Conservation (phyloP, 768 basidiomycete genomes). For the Mycena venus region DNA sequence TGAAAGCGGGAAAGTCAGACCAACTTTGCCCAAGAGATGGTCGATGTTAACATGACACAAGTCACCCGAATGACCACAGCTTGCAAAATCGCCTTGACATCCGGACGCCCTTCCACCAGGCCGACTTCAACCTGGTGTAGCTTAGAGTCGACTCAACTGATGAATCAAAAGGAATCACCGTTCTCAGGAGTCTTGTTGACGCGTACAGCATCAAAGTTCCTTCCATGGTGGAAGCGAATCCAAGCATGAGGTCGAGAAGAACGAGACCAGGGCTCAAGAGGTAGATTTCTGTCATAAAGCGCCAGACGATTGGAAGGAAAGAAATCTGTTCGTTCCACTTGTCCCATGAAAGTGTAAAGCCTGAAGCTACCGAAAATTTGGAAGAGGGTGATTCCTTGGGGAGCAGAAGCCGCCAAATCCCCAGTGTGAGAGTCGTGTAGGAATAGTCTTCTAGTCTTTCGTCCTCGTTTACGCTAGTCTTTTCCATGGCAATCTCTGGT, state of each 20-base stretch:
- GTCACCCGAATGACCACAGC: too few relatives aligned
- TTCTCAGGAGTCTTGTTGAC: background rate
- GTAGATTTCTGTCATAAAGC: slow-evolving; percentile 11
- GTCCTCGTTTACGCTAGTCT: too few relatives aligned
- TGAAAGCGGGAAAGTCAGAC: too few relatives aligned
- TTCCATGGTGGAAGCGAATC: background rate
- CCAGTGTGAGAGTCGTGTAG: background rate
- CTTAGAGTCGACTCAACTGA: too few relatives aligned
- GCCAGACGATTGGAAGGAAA: background rate
- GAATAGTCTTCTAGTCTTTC: slow-evolving; percentile 6
- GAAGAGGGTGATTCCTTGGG: background rate
- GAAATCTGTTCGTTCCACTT: background rate
- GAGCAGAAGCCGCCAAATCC: slow-evolving; percentile 12
- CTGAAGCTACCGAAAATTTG: background rate
- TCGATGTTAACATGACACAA: too few relatives aligned
- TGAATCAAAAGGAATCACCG: background rate
- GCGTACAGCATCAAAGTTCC: slow-evolving; percentile 1
- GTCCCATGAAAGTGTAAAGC: background rate
- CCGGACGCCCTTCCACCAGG: too few relatives aligned
- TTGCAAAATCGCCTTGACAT: too few relatives aligned
- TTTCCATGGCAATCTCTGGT: too few relatives aligned
- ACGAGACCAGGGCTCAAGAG: background rate
- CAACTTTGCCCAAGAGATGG: too few relatives aligned
- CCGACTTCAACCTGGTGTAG: background rate
- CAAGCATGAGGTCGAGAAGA: background rate